Conservation (phyloP, 140 eudicot species). For the Anethum foeniculum region DNA sequence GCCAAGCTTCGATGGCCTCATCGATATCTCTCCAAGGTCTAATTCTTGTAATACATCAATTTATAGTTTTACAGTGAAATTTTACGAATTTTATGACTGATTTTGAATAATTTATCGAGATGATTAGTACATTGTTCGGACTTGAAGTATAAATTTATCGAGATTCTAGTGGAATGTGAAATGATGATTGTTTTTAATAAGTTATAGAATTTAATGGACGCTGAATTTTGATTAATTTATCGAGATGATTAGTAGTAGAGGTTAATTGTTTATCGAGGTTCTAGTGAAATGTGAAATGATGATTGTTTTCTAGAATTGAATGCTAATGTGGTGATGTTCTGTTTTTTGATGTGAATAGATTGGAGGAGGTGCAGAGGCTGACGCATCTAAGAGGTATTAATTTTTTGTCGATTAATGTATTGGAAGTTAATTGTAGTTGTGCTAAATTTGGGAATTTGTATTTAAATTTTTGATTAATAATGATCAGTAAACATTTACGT, state of each 20-base stretch:
- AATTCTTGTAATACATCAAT: neutral
- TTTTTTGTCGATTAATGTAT: neutral
- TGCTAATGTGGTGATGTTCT: neutral
- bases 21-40: neutral
- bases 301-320: neutral
- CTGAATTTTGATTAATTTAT: no score
- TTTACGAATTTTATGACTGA: neutral
- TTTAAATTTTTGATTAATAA: neutral
- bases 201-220: neutral
- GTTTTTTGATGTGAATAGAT: neutral
- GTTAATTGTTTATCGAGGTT: neutral
- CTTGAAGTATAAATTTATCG: no score
- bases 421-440: neutral
- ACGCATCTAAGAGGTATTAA: neutral
- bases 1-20: neutral
- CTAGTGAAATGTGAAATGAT: neutral
- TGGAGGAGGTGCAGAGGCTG: neutral
- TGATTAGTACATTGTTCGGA: no score
- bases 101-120: no score
- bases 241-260: neutral
- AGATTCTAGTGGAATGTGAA: neutral
- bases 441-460: neutral
- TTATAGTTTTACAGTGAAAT: neutral
- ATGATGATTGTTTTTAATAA: no score
- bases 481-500: no score